Evolutionary conservation across 2,329 filamentous ascomycete species (phyloP).

Genomic region (Dryadomyces sulphureus): DNA sequence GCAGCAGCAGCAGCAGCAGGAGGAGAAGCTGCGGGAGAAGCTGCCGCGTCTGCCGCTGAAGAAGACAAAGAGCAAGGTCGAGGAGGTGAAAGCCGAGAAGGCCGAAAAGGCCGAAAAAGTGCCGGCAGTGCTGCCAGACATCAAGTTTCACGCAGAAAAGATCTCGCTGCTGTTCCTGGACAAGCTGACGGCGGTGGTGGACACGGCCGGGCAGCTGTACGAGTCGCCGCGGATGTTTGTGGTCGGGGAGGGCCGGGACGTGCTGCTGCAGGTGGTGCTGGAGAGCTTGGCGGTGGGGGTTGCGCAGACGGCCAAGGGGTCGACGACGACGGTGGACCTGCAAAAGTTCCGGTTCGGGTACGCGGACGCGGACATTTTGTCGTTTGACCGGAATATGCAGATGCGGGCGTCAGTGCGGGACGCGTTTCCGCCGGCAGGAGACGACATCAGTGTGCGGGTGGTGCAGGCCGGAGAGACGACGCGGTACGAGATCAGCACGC

Average conservation of each 20-base stretch:
- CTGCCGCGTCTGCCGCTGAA: too few species aligned
- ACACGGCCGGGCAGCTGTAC: constrained; percentile 30
- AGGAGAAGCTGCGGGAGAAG: too few species aligned
- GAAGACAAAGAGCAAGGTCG: background rate
- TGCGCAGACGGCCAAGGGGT: constrained; percentile 7
- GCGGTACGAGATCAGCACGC: constrained; percentile 53
- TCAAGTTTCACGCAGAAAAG: constrained; percentile 31
- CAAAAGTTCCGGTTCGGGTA: constrained; percentile 50
- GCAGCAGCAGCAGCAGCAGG: constrained; percentile 1
- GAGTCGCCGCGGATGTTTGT: constrained; percentile 20
- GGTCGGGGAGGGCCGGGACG: constrained; percentile 25
- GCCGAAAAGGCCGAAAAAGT: background rate
- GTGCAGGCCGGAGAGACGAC: constrained; percentile 27
- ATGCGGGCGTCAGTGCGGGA: constrained; percentile 46
- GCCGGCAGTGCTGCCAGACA: constrained; percentile 17
- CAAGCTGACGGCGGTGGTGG: constrained; percentile 34
- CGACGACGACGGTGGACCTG: constrained; percentile 27
- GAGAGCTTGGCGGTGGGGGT: constrained; percentile 25
- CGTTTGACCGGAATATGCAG: constrained; percentile 42
- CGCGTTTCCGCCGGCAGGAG: constrained; percentile 38
- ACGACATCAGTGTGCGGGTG: constrained; percentile 42
- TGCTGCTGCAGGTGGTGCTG: constrained; percentile 36
- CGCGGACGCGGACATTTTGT: constrained; percentile 45
- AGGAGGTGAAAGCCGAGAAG: background rate
- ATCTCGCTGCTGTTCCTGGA: constrained; percentile 42